Conservation (phyloP, 225 moss, liverwort and hornwort genomes). For the Antitrichia curtipendula region DNA sequence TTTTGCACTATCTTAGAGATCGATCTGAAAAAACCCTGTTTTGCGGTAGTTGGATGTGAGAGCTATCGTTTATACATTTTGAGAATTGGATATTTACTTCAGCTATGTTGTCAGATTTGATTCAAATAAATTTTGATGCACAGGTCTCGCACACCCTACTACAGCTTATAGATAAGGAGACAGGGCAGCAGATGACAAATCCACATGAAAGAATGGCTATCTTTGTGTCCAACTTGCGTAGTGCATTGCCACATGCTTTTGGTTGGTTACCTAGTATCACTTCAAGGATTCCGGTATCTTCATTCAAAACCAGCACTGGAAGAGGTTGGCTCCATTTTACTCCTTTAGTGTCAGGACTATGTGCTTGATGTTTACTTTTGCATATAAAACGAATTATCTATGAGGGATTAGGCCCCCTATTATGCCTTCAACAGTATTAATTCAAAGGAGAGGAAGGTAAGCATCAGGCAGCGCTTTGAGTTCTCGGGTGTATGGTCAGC, state of each 20-base stretch:
- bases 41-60: not conserved
- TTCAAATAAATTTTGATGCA: not conserved
- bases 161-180: slow-evolving; percentile 78
- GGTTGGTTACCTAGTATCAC: slow-evolving; percentile 77
- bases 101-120: not conserved
- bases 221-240: slow-evolving; percentile 85
- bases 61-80: not conserved
- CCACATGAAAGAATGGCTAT: slow-evolving; percentile 85
- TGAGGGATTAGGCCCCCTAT: not conserved
- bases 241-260: slow-evolving; percentile 87
- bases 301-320: not conserved
- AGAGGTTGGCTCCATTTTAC: slow-evolving; percentile 16
- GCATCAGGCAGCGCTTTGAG: not conserved
- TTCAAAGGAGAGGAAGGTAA: not conserved
- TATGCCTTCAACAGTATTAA: not conserved
- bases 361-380: not conserved
- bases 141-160: slow-evolving; percentile 97
- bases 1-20: not conserved
- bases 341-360: not conserved
- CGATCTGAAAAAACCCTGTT: not conserved
- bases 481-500: not conserved
- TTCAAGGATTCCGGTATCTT: slow-evolving; percentile 27
- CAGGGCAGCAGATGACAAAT: slow-evolving; percentile 63
- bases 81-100: not conserved
- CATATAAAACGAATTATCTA: not conserved